Evolutionary conservation across 345 rosid species (phyloP).

Genomic region (Hevea brasiliensis): DNA sequence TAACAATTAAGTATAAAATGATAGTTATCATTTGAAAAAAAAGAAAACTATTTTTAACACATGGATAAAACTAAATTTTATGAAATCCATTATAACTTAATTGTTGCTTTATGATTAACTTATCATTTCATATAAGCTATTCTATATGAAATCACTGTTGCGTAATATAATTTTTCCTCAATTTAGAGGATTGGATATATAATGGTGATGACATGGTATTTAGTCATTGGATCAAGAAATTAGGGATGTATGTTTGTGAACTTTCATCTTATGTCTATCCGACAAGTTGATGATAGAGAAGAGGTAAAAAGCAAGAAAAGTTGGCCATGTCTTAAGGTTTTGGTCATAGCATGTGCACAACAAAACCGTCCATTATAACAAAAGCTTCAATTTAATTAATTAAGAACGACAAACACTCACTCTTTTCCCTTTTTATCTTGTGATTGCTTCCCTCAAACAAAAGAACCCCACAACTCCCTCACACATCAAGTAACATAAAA

Average conservation of each 20-base stretch:
- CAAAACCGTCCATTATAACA: neutral
- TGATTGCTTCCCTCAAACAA: slow-evolving; percentile 24
- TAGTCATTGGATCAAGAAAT: neutral
- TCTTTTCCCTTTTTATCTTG: neutral
- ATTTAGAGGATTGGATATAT: too few species aligned
- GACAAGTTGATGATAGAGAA: neutral
- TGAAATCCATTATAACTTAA: too few species aligned
- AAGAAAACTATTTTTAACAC: too few species aligned
- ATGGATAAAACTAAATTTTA: too few species aligned
- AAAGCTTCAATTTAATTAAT: neutral
- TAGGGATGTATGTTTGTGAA: neutral
- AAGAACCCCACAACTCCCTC: slow-evolving; percentile 30
- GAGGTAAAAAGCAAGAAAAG: neutral
- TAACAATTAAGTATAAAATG: too few species aligned
- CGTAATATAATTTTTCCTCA: too few species aligned
- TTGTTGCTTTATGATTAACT: too few species aligned
- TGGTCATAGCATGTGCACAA: neutral
- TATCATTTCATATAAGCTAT: too few species aligned
- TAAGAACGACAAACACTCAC: neutral
- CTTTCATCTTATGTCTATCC: neutral
- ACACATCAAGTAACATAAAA: slow-evolving; percentile 31
- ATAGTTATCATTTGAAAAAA: too few species aligned
- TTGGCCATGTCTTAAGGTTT: neutral
- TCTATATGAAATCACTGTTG: too few species aligned
- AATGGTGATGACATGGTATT: too few species aligned